These are phyloP conservation scores for Zalaria obscura DNA, from an alignment of 2,329 filamentous ascomycete genomes.

Conservation along the genomic window DNA sequence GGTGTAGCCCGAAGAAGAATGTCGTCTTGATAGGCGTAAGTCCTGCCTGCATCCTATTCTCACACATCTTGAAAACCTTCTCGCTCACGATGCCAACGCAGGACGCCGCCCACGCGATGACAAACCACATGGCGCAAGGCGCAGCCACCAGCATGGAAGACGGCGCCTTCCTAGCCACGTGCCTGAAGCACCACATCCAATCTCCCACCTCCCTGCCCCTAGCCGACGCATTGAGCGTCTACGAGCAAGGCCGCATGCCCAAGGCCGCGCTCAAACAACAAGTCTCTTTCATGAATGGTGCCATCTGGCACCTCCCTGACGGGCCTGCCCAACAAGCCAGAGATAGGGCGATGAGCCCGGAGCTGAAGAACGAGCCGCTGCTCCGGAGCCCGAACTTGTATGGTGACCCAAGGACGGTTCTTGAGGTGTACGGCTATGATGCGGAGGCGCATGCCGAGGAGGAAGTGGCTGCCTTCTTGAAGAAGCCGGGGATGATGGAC, in stretches of 20 bases:
- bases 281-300: neutral
- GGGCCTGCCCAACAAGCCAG: constrained; percentile 19
- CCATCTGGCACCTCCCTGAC: constrained; percentile 20
- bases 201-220: neutral
- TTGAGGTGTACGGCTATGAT: constrained; percentile 27
- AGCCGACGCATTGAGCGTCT: neutral
- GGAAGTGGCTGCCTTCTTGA: constrained; percentile 15
- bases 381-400: constrained; percentile 26
- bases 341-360: constrained; percentile 21
- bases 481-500: constrained; percentile 13
- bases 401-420: constrained; percentile 21
- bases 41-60: constrained; percentile 53
- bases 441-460: constrained; percentile 22
- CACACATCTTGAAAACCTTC: constrained; percentile 44
- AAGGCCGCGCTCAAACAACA: neutral
- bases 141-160: constrained; percentile 57
- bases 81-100: constrained; percentile 39
- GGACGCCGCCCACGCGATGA: constrained; percentile 50
- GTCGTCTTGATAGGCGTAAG: constrained; percentile 37
- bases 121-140: constrained; percentile 50
- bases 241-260: neutral
- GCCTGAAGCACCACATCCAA: neutral
- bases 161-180: constrained; percentile 45
- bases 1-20: constrained; percentile 48
- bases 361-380: constrained; percentile 20